Base-by-base conservation (phyloP, 1,284 basidiomycete genomes). In the Dichomitus squalens region DNA sequence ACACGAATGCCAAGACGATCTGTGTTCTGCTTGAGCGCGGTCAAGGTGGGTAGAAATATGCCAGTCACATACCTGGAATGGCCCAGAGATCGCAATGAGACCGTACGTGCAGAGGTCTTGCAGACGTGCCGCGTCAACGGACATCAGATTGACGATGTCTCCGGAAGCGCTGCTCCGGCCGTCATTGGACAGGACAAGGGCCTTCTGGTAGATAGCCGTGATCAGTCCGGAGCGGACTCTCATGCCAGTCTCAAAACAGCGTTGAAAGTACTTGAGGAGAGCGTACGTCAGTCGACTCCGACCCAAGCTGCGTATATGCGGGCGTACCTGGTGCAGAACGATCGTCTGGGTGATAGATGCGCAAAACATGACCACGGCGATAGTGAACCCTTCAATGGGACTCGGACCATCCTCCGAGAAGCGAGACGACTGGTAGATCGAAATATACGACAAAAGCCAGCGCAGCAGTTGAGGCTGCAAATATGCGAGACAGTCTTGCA, bases 91-190 rank as follows among this genome's bases (percentile, higher is more conserved):
- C 3, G 82, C 77, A 43, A 90, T 88, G 20, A 92, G 72, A 1
- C 84, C 90, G 68, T 93, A 95, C 1, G 91, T 88, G 69, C 90
- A 92, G 36, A 96, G 78, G 69, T 97, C 95, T 66, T 95, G 93
- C 48, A 98, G 78, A 31, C 94, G 81, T 16, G 88, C 90, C 0
- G 94, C 87, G 67, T 93, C 86, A 31, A 96, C 92, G 11, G 87
- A 90, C 90, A 96, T 96, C 27, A 97, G 74, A 70, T 98, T 98
- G 64, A 97, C 93, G 49, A 97, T 95, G 68, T 98, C 95, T 4
- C 96, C 96, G 0, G 92, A 88, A 0, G 91, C 84, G 35, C 91
- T 85, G 68, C 81, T 81, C 4, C 90, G 85, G 68, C 93, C 94
- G 58, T 94, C 89, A 64, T 89, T 94, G 7, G 92, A 93, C 20